Conservation (phyloP, 2,329 filamentous ascomycete genomes). For the Colletotrichum sojae region DNA sequence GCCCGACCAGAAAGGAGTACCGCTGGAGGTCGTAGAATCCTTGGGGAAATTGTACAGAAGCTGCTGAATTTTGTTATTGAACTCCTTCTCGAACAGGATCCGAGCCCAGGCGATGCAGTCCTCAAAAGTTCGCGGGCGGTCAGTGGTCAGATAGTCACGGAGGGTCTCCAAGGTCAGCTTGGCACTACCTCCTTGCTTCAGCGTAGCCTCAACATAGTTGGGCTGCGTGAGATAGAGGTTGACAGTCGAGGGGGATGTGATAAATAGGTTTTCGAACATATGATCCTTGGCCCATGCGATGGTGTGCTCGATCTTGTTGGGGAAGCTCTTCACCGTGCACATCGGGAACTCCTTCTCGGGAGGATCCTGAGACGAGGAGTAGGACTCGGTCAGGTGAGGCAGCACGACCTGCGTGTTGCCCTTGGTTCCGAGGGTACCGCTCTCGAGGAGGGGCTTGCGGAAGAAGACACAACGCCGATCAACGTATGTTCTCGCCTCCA, state of each 20-base stretch:
- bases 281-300: conserved; percentile 96
- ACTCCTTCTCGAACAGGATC: conserved; percentile 94
- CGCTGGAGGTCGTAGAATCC: conserved; percentile 88
- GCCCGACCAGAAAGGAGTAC: conserved; percentile 96
- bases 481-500: conserved; percentile 96
- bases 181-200: conserved; percentile 96
- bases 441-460: conserved; percentile 95
- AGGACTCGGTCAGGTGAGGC: conserved; percentile 93
- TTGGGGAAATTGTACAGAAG: conserved; percentile 97
- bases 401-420: conserved; percentile 98
- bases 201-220: conserved; percentile 86
- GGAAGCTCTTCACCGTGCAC: conserved; percentile 97
- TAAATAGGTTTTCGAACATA: conserved; percentile 93
- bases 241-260: conserved; percentile 92
- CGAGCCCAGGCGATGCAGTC: conserved; percentile 98
- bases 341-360: conserved; percentile 99
- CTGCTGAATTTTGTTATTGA: conserved; percentile 96
- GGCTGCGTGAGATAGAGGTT: conserved; percentile 94
- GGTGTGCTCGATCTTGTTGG: conserved; percentile 98
- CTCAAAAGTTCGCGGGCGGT: conserved; percentile 92
- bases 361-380: conserved; percentile 94
- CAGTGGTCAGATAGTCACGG: conserved; percentile 89
- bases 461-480: conserved; percentile 98
- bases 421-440: conserved; percentile 98
- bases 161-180: conserved; percentile 94